phyloP scores from a whole-genome alignment of 805 yeast genomes.

The Cyberlindnera euphorbiiphila region DNA sequence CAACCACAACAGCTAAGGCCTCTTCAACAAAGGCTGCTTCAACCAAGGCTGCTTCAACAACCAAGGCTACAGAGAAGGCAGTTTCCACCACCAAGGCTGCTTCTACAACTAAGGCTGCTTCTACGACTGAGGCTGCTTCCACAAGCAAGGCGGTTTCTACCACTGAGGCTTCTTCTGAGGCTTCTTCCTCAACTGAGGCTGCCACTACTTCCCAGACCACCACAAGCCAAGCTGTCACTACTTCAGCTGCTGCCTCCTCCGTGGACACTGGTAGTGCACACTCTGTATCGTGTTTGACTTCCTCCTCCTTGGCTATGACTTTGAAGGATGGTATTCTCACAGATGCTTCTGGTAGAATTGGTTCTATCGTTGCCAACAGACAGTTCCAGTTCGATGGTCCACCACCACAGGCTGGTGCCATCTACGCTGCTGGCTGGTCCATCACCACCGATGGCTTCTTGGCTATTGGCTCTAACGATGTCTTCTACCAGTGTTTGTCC shows the following conservation, averaged over 20 bases:
- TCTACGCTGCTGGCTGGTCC: conserved; percentile 68
- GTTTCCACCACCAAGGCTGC: conserved; percentile 27
- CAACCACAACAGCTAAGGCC: conserved; percentile 15
- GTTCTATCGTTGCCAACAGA: conserved; percentile 77
- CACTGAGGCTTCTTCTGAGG: conserved; percentile 23
- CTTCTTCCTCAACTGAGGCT: conserved; percentile 15
- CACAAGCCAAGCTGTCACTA: conserved; percentile 18
- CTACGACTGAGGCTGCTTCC: conserved; percentile 28
- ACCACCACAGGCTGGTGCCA: conserved; percentile 78
- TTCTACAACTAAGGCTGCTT: conserved; percentile 17
- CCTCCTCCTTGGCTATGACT: conserved; percentile 51
- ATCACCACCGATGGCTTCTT: conserved; percentile 51
- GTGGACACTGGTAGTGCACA: conserved; percentile 21
- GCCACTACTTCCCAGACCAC: conserved; percentile 27
- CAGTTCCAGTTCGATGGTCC: conserved; percentile 88
- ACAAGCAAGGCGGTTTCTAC: too few relatives aligned
- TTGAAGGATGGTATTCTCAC: conserved; percentile 48
- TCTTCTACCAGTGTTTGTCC: conserved; percentile 71
- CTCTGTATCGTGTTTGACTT: conserved; percentile 42
- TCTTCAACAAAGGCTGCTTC: conserved; percentile 26
- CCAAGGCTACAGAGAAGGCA: conserved; percentile 23
- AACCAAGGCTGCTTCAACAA: conserved; percentile 20
- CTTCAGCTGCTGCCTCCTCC: conserved; percentile 4
- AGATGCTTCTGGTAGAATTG: conserved; percentile 64
- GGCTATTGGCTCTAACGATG: conserved; percentile 57